Percentiles rank a stretch among this genome's conserved stretches.
Evolutionary conservation across 2,329 filamentous ascomycete species (phyloP).

Genomic region (Aotearoamyces nothofagi): DNA sequence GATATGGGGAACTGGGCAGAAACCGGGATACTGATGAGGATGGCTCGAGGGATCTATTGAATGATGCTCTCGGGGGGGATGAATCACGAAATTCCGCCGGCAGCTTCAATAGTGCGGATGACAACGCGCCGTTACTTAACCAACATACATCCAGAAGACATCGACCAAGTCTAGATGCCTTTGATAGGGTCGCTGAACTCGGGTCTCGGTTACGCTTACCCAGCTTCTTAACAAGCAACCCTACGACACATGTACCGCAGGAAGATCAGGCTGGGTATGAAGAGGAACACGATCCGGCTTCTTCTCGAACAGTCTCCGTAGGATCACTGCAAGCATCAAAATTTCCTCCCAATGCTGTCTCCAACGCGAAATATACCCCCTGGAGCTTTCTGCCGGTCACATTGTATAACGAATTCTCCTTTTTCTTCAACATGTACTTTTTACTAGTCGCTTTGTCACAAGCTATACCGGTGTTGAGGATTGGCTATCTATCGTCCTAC

Average conservation of each 20-base stretch:
- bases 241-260: constrained; percentile 5
- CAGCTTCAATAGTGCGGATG: constrained; percentile 39
- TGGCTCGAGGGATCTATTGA: constrained; percentile 51
- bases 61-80: constrained; percentile 37
- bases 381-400: constrained; percentile 90
- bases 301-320: constrained; percentile 62
- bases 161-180: constrained; percentile 23
- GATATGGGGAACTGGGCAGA: constrained; percentile 45
- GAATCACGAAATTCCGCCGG: constrained; percentile 40
- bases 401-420: constrained; percentile 96
- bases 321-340: constrained; percentile 57
- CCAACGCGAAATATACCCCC: constrained; percentile 94
- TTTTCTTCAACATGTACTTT: constrained; percentile 99
- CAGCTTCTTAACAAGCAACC: constrained; percentile 37
- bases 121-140: constrained; percentile 61
- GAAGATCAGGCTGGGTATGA: constrained; percentile 19
- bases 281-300: constrained; percentile 45
- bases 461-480: constrained; percentile 73
- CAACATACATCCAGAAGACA: constrained; percentile 12
- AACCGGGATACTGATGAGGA: constrained; percentile 43
- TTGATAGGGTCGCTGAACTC: constrained; percentile 29
- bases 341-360: constrained; percentile 83
- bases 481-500: constrained; percentile 91
- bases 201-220: constrained; percentile 46
- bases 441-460: constrained; percentile 89